Evolutionary conservation across 305 asterid species (phyloP).

Genomic region (Striga hermonthica): DNA sequence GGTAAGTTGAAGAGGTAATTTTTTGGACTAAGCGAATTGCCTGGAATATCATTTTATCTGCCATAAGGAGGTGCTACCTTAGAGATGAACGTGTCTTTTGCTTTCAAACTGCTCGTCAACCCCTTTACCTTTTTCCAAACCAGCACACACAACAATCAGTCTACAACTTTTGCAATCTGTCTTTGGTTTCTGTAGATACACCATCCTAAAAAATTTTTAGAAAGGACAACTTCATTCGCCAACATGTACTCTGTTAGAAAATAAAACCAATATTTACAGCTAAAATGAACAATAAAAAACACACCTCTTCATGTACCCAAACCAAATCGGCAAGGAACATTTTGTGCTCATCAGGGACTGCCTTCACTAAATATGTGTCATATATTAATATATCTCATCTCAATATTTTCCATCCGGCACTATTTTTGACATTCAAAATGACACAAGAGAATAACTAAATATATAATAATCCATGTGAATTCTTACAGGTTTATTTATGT

Average conservation of each 20-base stretch:
- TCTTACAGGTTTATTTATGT: no score
- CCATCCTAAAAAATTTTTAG: conserved; percentile 44
- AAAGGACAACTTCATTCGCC: not conserved
- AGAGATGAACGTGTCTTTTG: conserved; percentile 75
- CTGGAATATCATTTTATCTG: conserved; percentile 77
- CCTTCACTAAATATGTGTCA: conserved; percentile 60
- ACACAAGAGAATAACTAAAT: no score
- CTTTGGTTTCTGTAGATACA: conserved; percentile 61
- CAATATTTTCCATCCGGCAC: not conserved
- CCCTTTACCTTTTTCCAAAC: conserved; percentile 60
- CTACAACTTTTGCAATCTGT: conserved; percentile 58
- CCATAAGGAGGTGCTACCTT: conserved; percentile 77
- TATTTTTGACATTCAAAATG: no score
- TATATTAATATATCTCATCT: conserved; percentile 6
- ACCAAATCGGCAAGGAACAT: conserved; percentile 78
- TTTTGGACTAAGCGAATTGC: conserved; percentile 34
- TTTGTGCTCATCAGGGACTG: conserved; percentile 79
- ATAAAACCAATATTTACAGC: not conserved
- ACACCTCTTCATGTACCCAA: conserved; percentile 91
- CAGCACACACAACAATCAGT: conserved; percentile 84
- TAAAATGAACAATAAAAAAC: not conserved
- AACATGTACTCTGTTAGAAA: no score
- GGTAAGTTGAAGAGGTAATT: not conserved
- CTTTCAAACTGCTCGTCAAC: conserved; percentile 67
- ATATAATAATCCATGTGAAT: no score